These are phyloP conservation scores for Eutrema heterophyllum DNA, from an alignment of 345 rosid genomes.

Conservation along the genomic window DNA sequence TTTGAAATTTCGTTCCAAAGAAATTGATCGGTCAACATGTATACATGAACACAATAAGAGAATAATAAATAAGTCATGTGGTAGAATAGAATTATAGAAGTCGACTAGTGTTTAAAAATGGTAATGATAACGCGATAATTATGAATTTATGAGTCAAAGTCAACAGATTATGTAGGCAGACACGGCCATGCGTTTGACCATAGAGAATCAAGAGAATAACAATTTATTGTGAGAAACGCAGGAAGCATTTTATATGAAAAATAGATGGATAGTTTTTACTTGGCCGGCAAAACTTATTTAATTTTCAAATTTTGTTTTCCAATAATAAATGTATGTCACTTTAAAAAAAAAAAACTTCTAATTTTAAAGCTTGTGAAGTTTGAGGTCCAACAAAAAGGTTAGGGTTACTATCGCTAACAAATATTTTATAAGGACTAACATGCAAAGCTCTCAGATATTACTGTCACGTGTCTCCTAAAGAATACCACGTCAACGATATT, in stretches of 20 bases:
- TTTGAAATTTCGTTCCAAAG: background rate
- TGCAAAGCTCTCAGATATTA: background rate
- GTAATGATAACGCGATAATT: background rate
- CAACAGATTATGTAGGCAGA: background rate
- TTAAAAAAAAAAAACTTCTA: no score
- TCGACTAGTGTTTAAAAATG: background rate
- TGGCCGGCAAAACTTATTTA: no score
- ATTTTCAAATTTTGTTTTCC: no score
- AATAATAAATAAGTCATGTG: background rate
- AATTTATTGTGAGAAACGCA: no score
- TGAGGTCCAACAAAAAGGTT: background rate
- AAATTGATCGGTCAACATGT: constrained; percentile 8
- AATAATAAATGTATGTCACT: no score
- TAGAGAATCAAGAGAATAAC: no score
- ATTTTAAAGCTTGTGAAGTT: background rate
- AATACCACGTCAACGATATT: background rate
- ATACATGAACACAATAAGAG: background rate
- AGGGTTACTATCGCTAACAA: background rate
- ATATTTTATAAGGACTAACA: background rate
- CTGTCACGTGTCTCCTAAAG: background rate
- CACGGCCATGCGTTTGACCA: background rate
- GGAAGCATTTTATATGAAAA: no score
- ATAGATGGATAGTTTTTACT: no score
- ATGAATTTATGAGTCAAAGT: constrained; percentile 6
- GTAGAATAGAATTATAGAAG: background rate